phyloP scores from a whole-genome alignment of 805 yeast species.

The Kazachstania viticola region DNA sequence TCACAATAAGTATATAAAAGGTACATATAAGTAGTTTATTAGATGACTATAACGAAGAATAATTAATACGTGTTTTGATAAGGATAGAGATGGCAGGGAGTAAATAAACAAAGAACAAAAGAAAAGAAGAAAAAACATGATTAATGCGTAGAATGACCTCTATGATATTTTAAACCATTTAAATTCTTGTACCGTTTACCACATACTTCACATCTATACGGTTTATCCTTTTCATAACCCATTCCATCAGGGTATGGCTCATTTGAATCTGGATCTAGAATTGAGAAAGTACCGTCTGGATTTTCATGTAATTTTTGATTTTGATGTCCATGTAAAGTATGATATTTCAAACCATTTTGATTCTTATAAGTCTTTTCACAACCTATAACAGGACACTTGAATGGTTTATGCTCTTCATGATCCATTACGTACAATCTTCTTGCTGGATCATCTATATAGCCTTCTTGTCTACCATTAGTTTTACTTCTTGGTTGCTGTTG shows the following conservation, averaged over 20 bases:
- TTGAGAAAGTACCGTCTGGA: constrained; percentile 85
- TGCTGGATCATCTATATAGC: constrained; percentile 94
- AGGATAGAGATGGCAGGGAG: too few species aligned
- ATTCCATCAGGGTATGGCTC: constrained; percentile 88
- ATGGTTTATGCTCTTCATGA: constrained; percentile 86
- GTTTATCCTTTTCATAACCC: constrained; percentile 94
- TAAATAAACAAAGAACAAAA: too few species aligned
- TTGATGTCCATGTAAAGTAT: constrained; percentile 92
- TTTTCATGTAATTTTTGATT: constrained; percentile 85
- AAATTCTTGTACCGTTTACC: constrained; percentile 94
- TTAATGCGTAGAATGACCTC: constrained; percentile 95
- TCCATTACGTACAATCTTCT: constrained; percentile 88
- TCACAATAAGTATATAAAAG: too few species aligned
- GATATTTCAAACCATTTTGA: constrained; percentile 94
- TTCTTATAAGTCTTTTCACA: constrained; percentile 96
- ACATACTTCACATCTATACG: constrained; percentile 95
- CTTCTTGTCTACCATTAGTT: constrained; percentile 27
- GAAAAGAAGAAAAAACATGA: neutral
- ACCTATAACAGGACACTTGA: constrained; percentile 94
- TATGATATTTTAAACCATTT: constrained; percentile 91
- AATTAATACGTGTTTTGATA: neutral
- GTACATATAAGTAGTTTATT: too few species aligned
- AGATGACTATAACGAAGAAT: neutral
- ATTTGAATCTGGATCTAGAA: constrained; percentile 83
- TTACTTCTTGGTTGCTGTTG: constrained; percentile 2